Conservation (phyloP, 129 eudicot species). For the Tagetes patula region DNA sequence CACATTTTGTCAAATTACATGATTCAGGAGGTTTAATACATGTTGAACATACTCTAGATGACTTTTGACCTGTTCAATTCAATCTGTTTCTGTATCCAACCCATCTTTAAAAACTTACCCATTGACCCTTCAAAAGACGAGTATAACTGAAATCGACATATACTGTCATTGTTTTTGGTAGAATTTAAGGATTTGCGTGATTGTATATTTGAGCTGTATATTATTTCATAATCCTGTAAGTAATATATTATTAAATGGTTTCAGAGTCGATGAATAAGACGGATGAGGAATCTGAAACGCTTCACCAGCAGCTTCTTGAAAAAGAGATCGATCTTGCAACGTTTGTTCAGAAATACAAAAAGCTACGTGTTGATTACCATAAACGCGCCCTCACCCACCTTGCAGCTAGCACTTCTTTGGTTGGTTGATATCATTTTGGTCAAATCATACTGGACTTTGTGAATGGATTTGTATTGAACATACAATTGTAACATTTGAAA, state of each 20-base stretch:
- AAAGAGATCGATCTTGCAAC: conserved; percentile 61
- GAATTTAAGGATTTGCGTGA: conserved; percentile 7
- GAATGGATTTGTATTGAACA: conserved; percentile 4
- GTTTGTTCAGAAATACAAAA: conserved; percentile 77
- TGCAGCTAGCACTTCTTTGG: conserved; percentile 60
- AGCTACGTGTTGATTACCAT: conserved; percentile 59
- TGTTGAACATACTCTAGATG: background rate
- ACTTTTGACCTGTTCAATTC: background rate
- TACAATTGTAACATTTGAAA: conserved; percentile 6
- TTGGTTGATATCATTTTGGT: conserved; percentile 28
- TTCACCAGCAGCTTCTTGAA: conserved; percentile 75
- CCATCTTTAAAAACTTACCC: too few species aligned
- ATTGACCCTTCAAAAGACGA: background rate
- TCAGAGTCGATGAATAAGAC: conserved; percentile 71
- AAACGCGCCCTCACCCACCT: conserved; percentile 70
- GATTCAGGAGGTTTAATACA: background rate
- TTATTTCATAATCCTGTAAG: background rate
- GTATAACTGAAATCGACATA: background rate
- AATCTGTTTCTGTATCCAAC: background rate
- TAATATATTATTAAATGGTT: conserved; percentile 6
- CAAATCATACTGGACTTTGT: conserved; percentile 10
- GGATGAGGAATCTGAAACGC: conserved; percentile 84
- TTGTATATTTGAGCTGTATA: background rate
- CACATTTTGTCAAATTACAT: background rate
- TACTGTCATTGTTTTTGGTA: background rate